Conservation (phyloP, 2,329 filamentous ascomycete genomes). For the Sclerotinia subarctica region DNA sequence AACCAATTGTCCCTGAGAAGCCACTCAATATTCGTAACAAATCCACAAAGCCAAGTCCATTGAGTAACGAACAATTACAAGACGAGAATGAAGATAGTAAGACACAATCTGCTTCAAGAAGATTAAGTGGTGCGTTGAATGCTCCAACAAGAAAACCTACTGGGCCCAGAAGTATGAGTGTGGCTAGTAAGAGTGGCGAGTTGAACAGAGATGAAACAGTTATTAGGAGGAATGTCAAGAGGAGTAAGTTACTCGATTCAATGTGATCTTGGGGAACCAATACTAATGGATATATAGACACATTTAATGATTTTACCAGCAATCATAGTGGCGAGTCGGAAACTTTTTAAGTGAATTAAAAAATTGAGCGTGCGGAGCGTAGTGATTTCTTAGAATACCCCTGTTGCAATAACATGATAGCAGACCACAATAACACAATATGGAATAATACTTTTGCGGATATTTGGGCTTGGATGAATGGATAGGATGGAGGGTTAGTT, state of each 20-base stretch:
- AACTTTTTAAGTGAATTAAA: slow-evolving; percentile 46
- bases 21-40: slow-evolving; percentile 50
- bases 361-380: neutral
- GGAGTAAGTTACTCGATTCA: slow-evolving; percentile 46
- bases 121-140: slow-evolving; percentile 30
- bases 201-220: slow-evolving; percentile 35
- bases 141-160: slow-evolving; percentile 39
- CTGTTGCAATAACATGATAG: slow-evolving; percentile 2
- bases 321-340: slow-evolving; percentile 48
- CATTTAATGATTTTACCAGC: slow-evolving; percentile 51
- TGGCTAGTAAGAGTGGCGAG: slow-evolving; percentile 32
- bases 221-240: slow-evolving; percentile 44
- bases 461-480: neutral
- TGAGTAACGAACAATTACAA: slow-evolving; percentile 51
- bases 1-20: slow-evolving; percentile 49
- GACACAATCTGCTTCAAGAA: slow-evolving; percentile 31
- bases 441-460: slow-evolving; percentile 3
- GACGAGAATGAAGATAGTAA: slow-evolving; percentile 20
- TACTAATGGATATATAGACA: slow-evolving; percentile 42
- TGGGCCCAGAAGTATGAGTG: slow-evolving; percentile 39
- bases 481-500: neutral
- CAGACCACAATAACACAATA: slow-evolving; percentile 5
- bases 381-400: slow-evolving; percentile 8
- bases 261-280: slow-evolving; percentile 24
- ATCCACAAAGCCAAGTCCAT: slow-evolving; percentile 52